Evolutionary conservation across 352 stramenopile genomes (phyloP).

Genomic region (Phytophthora uliginosa): DNA sequence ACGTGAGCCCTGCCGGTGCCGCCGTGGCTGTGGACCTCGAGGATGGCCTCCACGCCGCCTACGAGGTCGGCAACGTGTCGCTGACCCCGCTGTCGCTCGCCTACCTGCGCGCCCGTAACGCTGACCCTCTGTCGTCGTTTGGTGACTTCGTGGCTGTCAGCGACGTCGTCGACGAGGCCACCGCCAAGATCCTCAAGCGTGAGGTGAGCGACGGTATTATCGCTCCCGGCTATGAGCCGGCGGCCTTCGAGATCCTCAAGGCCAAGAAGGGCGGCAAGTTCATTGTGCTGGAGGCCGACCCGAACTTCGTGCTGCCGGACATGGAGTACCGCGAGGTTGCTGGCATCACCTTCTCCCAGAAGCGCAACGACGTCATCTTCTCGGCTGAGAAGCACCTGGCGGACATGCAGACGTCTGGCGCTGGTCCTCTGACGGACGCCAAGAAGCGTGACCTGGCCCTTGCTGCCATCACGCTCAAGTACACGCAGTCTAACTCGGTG

Average conservation of each 20-base stretch:
- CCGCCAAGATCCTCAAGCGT: constrained; percentile 98
- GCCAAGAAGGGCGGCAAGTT: constrained; percentile 99
- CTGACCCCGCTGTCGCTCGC: constrained; percentile 97
- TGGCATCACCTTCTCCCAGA: constrained; percentile 99
- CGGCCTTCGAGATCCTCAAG: constrained; percentile 98
- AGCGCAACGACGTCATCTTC: constrained; percentile 98
- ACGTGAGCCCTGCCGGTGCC: constrained; percentile 97
- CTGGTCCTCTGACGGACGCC: constrained; percentile 87
- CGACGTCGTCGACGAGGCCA: constrained; percentile 98
- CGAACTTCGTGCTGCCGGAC: constrained; percentile 92
- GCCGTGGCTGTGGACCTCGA: constrained; percentile 98
- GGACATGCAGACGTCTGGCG: constrained; percentile 93
- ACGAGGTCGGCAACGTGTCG: constrained; percentile 93
- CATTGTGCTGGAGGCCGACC: constrained; percentile 98
- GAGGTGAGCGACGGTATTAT: constrained; percentile 99
- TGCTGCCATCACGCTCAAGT: constrained; percentile 99
- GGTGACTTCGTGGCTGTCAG: constrained; percentile 99
- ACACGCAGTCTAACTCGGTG: constrained; percentile 99
- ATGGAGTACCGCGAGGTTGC: constrained; percentile 99
- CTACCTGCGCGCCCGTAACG: constrained; percentile 99
- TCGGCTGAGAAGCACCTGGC: constrained; percentile 92
- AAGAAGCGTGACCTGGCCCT: constrained; percentile 98
- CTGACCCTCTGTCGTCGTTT: constrained; percentile 99
- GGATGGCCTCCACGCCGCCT: constrained; percentile 93
- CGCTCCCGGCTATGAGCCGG: constrained; percentile 98